These are phyloP conservation scores for Polytrichum formosum DNA, from an alignment of 225 moss, liverwort and hornwort species.

Conservation along the genomic window DNA sequence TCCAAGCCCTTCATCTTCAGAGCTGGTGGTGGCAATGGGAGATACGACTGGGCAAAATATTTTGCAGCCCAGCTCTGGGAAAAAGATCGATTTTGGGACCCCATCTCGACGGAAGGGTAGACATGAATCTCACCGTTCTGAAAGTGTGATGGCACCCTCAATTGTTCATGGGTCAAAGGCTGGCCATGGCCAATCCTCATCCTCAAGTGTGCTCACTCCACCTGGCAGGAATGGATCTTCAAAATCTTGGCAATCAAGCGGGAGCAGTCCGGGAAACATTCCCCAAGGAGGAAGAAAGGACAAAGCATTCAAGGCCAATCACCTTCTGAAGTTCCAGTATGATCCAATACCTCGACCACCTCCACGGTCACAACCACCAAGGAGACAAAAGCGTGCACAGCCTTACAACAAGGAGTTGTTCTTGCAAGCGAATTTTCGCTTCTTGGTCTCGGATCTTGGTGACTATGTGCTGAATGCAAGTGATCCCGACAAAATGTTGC, in stretches of 20 bases:
- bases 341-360: constrained; percentile 77
- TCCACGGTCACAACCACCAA: constrained; percentile 53
- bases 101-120: constrained; percentile 44
- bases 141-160: constrained; percentile 58
- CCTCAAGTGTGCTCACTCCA: constrained; percentile 27
- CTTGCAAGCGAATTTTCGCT: constrained; percentile 94
- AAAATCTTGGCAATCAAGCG: constrained; percentile 47
- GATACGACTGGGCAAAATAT: constrained; percentile 33
- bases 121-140: constrained; percentile 25
- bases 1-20: constrained; percentile 34
- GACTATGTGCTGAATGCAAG: constrained; percentile 85
- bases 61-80: constrained; percentile 7
- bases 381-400: constrained; percentile 69
- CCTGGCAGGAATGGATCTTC: constrained; percentile 50
- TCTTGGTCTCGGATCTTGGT: constrained; percentile 91
- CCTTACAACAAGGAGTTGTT: constrained; percentile 97
- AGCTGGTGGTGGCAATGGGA: constrained; percentile 38
- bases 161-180: constrained; percentile 27
- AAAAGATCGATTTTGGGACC: constrained; percentile 16
- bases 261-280: constrained; percentile 29
- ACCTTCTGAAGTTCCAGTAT: constrained; percentile 93
- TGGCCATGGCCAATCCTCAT: constrained; percentile 9
- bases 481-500: constrained; percentile 97
- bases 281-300: constrained; percentile 67
- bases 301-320: constrained; percentile 75